Percentiles rank a stretch among this genome's conserved stretches.
Evolutionary conservation across 805 yeast species (phyloP).

Genomic region (Limtongia smithiae): DNA sequence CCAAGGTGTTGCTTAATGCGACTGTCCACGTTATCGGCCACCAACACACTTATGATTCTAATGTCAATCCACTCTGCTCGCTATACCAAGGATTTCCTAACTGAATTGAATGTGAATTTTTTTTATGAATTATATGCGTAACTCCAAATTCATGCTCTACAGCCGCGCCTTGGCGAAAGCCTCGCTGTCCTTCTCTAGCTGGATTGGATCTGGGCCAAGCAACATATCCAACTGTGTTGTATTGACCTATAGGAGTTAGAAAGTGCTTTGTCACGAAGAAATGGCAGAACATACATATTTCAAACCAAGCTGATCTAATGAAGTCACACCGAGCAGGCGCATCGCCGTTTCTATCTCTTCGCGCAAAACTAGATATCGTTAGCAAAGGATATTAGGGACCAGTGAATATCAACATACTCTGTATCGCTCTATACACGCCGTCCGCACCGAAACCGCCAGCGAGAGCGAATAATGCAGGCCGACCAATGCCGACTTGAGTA

Average conservation of each 20-base stretch:
- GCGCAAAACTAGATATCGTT: conserved; percentile 41
- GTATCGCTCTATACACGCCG: conserved; percentile 58
- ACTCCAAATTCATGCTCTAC: background rate
- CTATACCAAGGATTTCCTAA: too few species aligned
- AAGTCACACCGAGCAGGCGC: conserved; percentile 61
- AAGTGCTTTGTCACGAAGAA: background rate
- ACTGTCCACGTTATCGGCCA: too few species aligned
- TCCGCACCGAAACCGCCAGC: conserved; percentile 60
- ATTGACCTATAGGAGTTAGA: conserved; percentile 4
- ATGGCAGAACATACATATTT: conserved; percentile 12
- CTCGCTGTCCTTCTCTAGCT: background rate
- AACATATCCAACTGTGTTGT: conserved; percentile 18
- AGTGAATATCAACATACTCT: conserved; percentile 31
- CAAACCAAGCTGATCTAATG: conserved; percentile 45
- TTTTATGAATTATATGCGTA: background rate
- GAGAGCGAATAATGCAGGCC: conserved; percentile 62
- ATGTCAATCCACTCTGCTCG: too few species aligned
- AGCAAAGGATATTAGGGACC: background rate
- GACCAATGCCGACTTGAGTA: conserved; percentile 59
- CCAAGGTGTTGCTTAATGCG: too few species aligned
- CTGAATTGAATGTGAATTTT: too few species aligned
- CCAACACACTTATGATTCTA: too few species aligned
- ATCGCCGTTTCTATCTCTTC: conserved; percentile 62
- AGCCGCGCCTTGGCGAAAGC: conserved; percentile 5
- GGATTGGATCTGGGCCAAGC: conserved; percentile 14